Evolutionary conservation across 768 basidiomycete species (phyloP), one percentile per base, ranked within the genome.

Genomic region (Plicaturopsis crispa): DNA sequence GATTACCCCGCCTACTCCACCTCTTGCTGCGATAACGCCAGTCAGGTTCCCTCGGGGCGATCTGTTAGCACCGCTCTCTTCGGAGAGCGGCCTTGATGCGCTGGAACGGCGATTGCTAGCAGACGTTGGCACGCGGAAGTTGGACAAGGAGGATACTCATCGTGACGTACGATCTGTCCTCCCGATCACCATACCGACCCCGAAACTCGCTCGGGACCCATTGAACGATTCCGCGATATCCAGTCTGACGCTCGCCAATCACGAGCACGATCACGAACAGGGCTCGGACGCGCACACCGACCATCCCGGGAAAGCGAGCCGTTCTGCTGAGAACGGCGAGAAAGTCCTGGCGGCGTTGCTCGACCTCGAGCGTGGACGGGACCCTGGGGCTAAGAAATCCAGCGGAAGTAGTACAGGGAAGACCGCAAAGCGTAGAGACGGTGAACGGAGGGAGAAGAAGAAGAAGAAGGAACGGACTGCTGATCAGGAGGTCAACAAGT

Each of bases 51-150:
- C 33, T 39, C 48, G 47, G 4, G 46, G 43, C 34, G 38, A 45
- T 35, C 24, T 42, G 26, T n/a, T n/a, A n/a, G n/a, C n/a, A n/a
- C 47, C 42, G 38, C 33, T 48, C 40, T 47, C 35, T 39, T 35
- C 44, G 30, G 75, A 74, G 47, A 77, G 66, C 35, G 84, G 84
- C 6, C 59, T 89, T 3, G 84, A 89, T 45, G 84, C 78, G 3
- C 60, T 89, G 6, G 85, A 89, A 51, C 65, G 74, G 34, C 65
- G 77, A 36, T 60, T 89, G 3, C 57, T 82, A 1, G 77, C 74
- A 0, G 77, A 87, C 48, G 84, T 88, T 5, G 85, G 85, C 19
- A 87, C 84, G 14, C 67, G 78, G 35, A 67, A 60, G 49, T 44
- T 54, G 0, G 58, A 63, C n/a, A 44, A 40, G 13, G 31, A 38